These are phyloP conservation scores for Dendrobium chrysotoxum DNA, from an alignment of 106 monocot genomes.

Conservation along the genomic window DNA sequence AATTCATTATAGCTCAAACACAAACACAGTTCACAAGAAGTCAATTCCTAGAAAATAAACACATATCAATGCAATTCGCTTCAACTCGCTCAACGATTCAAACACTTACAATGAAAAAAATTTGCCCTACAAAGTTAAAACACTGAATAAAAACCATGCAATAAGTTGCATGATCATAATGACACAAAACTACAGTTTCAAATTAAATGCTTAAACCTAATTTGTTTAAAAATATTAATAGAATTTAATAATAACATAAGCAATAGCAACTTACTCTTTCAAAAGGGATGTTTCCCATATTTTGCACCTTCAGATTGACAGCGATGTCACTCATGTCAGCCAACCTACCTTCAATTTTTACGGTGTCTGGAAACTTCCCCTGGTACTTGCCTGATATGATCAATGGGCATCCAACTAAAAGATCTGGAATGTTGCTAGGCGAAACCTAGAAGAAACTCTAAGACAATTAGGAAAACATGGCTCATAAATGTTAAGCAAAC, in stretches of 20 bases:
- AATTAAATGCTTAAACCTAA: background rate
- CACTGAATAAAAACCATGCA: background rate
- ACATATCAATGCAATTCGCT: background rate
- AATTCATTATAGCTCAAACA: background rate
- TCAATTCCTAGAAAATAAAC: background rate
- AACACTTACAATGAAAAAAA: background rate
- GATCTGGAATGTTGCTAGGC: slow-evolving; percentile 64
- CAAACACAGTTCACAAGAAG: background rate
- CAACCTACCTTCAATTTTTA: slow-evolving; percentile 54
- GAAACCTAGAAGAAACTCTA: slow-evolving; percentile 51
- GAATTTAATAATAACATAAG: background rate
- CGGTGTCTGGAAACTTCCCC: slow-evolving; percentile 56
- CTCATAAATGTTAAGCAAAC: background rate
- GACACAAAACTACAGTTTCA: background rate
- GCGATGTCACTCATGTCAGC: slow-evolving; percentile 59
- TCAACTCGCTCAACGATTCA: background rate
- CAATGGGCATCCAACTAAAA: slow-evolving; percentile 51
- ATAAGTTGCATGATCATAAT: background rate
- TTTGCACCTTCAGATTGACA: slow-evolving; percentile 56
- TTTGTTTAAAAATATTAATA: background rate
- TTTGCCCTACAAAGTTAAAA: too few species aligned
- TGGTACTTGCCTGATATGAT: slow-evolving; percentile 60
- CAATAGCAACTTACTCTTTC: slow-evolving; percentile 54
- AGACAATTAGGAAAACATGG: background rate
- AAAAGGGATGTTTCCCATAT: slow-evolving; percentile 53